Percentiles rank a stretch among this genome's conserved stretches.
Evolutionary conservation across 257 asterid species (phyloP).

Genomic region (Echites panduratus): DNA sequence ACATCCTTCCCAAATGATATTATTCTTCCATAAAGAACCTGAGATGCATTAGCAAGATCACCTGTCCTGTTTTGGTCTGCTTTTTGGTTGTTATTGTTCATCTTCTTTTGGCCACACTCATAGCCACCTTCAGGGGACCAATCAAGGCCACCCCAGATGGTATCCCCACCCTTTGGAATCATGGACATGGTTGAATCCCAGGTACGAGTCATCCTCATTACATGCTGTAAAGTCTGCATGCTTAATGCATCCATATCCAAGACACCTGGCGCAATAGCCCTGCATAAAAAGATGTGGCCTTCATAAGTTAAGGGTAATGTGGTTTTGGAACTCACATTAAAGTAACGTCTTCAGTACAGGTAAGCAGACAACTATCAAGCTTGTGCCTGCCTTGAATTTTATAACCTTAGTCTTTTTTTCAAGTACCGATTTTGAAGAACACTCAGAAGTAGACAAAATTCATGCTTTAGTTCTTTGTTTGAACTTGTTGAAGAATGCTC

Average conservation of each 20-base stretch:
- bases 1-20: slow-evolving; percentile 64
- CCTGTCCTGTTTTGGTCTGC: slow-evolving; percentile 25
- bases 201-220: slow-evolving; percentile 73
- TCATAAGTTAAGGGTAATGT: not conserved
- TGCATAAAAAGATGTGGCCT: slow-evolving; percentile 23
- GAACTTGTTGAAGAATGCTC: slow-evolving; percentile 1
- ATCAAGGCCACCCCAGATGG: slow-evolving; percentile 80
- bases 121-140: slow-evolving; percentile 83
- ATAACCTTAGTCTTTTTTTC: not conserved
- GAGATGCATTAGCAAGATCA: slow-evolving; percentile 23
- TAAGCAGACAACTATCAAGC: not conserved
- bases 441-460: not conserved
- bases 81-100: slow-evolving; percentile 31
- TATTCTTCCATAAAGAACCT: slow-evolving; percentile 53
- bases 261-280: slow-evolving; percentile 65
- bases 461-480: not conserved
- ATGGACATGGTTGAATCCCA: slow-evolving; percentile 89
- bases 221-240: slow-evolving; percentile 63
- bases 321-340: not conserved
- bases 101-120: slow-evolving; percentile 37
- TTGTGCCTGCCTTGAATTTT: not conserved
- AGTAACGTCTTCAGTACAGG: not conserved
- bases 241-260: slow-evolving; percentile 63
- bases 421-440: not conserved
- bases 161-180: slow-evolving; percentile 77